These are phyloP conservation scores for Globisporangium viniferum DNA, from an alignment of 352 stramenopile species.

Conservation along the genomic window DNA sequence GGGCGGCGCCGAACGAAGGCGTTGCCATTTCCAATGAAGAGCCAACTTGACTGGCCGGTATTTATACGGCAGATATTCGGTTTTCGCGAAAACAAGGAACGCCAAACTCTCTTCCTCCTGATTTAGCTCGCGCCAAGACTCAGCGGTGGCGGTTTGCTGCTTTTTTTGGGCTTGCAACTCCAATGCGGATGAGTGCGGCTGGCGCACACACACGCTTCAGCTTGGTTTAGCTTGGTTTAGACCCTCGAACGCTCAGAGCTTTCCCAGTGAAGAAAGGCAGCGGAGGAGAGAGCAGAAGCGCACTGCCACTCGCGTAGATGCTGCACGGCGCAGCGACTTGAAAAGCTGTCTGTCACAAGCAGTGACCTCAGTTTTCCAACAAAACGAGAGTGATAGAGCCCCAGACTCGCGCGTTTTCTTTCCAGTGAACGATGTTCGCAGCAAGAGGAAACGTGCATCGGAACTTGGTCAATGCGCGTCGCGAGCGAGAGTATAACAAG, in stretches of 20 bases:
- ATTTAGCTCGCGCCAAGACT: neutral
- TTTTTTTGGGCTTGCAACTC: constrained; percentile 1
- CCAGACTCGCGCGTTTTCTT: neutral
- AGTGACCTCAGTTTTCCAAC: neutral
- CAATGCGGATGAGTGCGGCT: neutral
- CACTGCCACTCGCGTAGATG: neutral
- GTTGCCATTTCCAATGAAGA: neutral
- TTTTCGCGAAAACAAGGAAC: neutral
- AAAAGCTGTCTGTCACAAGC: neutral
- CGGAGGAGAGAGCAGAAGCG: neutral
- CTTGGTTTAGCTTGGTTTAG: constrained; percentile 1
- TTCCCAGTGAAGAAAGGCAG: neutral
- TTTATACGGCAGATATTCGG: constrained; percentile 4
- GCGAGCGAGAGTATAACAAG: constrained; percentile 17
- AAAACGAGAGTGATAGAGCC: neutral
- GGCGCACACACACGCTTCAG: neutral
- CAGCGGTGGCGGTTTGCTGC: neutral
- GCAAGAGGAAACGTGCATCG: constrained; percentile 22
- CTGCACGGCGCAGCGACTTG: neutral
- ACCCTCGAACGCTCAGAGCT: neutral
- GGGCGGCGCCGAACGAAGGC: neutral
- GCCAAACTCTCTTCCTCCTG: neutral
- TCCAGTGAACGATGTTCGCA: constrained; percentile 21
- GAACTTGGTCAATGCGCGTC: constrained; percentile 18
- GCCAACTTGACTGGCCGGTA: neutral